These are phyloP conservation scores for Euryodendron excelsum DNA, from an alignment of 148 eudicot species.

Conservation along the genomic window DNA sequence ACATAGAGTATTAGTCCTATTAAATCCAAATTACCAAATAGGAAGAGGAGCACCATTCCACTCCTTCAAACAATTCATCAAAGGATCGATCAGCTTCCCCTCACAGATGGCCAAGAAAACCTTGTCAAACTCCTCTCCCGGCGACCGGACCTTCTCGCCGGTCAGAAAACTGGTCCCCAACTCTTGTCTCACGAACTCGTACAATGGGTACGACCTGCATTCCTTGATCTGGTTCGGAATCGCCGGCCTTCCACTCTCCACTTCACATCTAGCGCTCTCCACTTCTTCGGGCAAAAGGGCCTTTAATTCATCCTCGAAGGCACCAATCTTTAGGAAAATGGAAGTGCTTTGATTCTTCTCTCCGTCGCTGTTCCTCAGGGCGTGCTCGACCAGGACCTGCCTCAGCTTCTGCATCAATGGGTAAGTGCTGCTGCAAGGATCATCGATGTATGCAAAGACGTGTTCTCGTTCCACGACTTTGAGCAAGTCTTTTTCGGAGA, in stretches of 20 bases:
- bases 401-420: conserved; percentile 29
- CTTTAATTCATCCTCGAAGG: conserved; percentile 36
- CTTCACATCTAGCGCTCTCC: conserved; percentile 11
- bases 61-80: conserved; percentile 36
- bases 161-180: conserved; percentile 17
- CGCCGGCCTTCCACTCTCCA: conserved; percentile 20
- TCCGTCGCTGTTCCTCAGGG: conserved; percentile 20
- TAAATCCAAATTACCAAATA: conserved; percentile 25
- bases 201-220: conserved; percentile 32
- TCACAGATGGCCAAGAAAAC: conserved; percentile 28
- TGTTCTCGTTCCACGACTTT: conserved; percentile 26
- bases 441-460: conserved; percentile 28
- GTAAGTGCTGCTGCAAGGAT: conserved; percentile 26
- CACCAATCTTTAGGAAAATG: conserved; percentile 30
- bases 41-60: conserved; percentile 46
- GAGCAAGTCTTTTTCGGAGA: conserved; percentile 32
- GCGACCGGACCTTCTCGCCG: conserved; percentile 32
- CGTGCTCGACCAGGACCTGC: conserved; percentile 33
- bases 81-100: conserved; percentile 32
- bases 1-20: background rate
- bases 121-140: conserved; percentile 34
- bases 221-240: conserved; percentile 28
- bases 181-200: conserved; percentile 33
- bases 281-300: conserved; percentile 29
- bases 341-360: conserved; percentile 25